Conservation (phyloP, 768 basidiomycete species). For the Clitopilus passeckerianus region DNA sequence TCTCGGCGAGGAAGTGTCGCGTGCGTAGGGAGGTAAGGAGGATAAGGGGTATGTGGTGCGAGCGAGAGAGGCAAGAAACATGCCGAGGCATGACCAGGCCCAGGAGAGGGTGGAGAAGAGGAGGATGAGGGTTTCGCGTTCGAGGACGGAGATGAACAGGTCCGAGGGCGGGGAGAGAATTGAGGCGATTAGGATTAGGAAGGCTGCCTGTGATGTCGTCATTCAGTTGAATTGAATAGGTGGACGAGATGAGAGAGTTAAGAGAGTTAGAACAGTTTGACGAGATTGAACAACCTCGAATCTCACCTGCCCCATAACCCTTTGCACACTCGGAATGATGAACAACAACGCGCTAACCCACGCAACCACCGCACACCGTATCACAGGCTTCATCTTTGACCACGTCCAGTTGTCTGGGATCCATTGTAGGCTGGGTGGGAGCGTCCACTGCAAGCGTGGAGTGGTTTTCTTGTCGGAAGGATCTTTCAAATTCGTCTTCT, state of each 20-base stretch:
- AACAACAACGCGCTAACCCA: slow-evolving; percentile 61
- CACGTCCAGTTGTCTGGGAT: slow-evolving; percentile 51
- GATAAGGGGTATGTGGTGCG: slow-evolving; percentile 46
- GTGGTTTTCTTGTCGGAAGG: no score
- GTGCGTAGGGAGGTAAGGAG: background rate
- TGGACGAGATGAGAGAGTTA: background rate
- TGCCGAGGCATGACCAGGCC: slow-evolving; percentile 57
- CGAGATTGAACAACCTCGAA: background rate
- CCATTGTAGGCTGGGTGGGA: slow-evolving; percentile 43
- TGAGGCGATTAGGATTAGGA: slow-evolving; percentile 33
- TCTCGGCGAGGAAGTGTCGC: background rate
- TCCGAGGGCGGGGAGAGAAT: slow-evolving; percentile 66
- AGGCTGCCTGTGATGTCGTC: background rate
- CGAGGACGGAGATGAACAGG: slow-evolving; percentile 63
- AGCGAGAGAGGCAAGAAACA: slow-evolving; percentile 55
- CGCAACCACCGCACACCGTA: slow-evolving; percentile 57
- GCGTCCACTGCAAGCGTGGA: no score
- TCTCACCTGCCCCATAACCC: slow-evolving; percentile 53
- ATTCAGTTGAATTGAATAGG: no score
- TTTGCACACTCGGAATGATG: slow-evolving; percentile 44
- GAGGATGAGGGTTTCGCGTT: slow-evolving; percentile 47
- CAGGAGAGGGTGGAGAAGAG: background rate
- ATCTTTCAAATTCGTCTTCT: no score
- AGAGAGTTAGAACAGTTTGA: background rate
- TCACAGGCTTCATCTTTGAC: slow-evolving; percentile 55